These are phyloP conservation scores for Protomyces inundatus DNA, from an alignment of 1,139 yeast species.

Conservation along the genomic window DNA sequence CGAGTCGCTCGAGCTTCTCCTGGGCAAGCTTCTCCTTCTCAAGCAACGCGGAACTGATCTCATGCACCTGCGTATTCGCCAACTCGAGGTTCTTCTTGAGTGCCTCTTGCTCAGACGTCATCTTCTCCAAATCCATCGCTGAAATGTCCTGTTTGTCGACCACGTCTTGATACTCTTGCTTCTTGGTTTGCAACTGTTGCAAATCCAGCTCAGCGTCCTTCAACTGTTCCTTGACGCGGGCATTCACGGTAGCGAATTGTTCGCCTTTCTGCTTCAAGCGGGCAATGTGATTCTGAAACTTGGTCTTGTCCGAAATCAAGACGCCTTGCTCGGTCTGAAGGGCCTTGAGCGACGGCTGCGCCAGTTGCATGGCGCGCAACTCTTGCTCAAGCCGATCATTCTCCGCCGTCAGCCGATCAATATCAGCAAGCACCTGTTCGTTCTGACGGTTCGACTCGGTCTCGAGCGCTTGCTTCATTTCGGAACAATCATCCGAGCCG, in stretches of 20 bases:
- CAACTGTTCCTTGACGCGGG: constrained; percentile 44
- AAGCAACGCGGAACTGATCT: constrained; percentile 40
- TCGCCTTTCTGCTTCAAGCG: constrained; percentile 58
- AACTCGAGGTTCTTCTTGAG: constrained; percentile 54
- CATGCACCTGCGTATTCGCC: constrained; percentile 46
- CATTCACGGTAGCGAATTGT: constrained; percentile 55
- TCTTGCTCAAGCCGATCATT: constrained; percentile 41
- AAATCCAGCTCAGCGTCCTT: constrained; percentile 51
- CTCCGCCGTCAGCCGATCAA: constrained; percentile 43
- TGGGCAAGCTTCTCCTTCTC: constrained; percentile 50
- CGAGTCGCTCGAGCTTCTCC: constrained; percentile 49
- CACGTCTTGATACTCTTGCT: constrained; percentile 46
- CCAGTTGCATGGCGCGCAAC: constrained; percentile 38
- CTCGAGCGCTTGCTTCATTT: constrained; percentile 53
- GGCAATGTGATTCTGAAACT: constrained; percentile 65
- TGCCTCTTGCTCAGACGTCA: constrained; percentile 58
- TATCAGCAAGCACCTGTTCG: constrained; percentile 44
- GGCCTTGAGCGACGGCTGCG: constrained; percentile 43
- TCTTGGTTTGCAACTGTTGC: constrained; percentile 46
- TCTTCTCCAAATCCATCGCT: constrained; percentile 56
- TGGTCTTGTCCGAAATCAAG: constrained; percentile 63
- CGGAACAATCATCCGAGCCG: constrained; percentile 57
- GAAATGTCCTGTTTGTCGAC: constrained; percentile 56
- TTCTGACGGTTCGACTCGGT: constrained; percentile 49
- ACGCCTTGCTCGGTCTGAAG: constrained; percentile 58